Evolutionary conservation across 2,329 filamentous ascomycete genomes (phyloP).

Genomic region (Talaromyces sp.): DNA sequence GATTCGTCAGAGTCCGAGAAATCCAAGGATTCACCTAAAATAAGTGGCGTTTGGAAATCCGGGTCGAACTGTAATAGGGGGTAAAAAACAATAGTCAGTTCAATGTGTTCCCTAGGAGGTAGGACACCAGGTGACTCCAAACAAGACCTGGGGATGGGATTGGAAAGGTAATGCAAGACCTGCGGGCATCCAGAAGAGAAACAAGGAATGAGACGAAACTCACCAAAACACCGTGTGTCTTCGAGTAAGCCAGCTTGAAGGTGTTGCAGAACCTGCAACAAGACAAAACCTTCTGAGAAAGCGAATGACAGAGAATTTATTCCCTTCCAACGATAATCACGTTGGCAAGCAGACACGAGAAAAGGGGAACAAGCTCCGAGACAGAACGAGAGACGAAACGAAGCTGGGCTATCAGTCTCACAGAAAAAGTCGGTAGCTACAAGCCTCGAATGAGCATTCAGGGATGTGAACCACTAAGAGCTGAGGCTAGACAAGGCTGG

Average conservation of each 20-base stretch:
- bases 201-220: constrained; percentile 25
- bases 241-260: constrained; percentile 55
- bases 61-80: constrained; percentile 40
- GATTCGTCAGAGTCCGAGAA: constrained; percentile 50
- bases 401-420: constrained; percentile 38
- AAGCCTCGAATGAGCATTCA: constrained; percentile 41
- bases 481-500: constrained; percentile 34
- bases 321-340: constrained; percentile 40
- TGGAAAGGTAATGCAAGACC: constrained; percentile 19
- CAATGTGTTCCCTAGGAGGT: constrained; percentile 2
- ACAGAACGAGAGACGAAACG: constrained; percentile 49
- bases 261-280: constrained; percentile 49
- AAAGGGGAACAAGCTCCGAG: constrained; percentile 38
- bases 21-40: constrained; percentile 51
- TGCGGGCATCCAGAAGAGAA: constrained; percentile 31
- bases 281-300: constrained; percentile 44
- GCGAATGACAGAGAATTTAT: constrained; percentile 52
- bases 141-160: constrained; percentile 19
- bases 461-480: constrained; percentile 24
- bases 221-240: constrained; percentile 50
- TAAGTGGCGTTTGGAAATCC: constrained; percentile 50
- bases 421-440: constrained; percentile 30
- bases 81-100: constrained; percentile 19
- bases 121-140: constrained; percentile 14
- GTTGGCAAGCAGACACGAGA: constrained; percentile 34